phyloP scores from a whole-genome alignment of 78 protist species.

The Cyanophora paradoxa region DNA sequence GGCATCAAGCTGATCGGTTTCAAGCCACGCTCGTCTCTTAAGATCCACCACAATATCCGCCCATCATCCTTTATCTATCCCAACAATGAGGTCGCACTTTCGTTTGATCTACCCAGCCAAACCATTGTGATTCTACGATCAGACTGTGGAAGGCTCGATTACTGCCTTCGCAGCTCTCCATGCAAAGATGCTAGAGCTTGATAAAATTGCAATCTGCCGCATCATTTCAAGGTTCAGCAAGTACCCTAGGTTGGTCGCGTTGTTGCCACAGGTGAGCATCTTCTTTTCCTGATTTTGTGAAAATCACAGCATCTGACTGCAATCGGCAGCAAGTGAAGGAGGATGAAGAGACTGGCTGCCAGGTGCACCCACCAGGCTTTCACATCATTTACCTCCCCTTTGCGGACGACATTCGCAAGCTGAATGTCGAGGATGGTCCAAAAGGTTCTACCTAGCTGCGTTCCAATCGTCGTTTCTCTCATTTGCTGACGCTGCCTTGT shows the following conservation, averaged over 20 bases:
- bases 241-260: slow-evolving; percentile 20
- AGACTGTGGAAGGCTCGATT: no score
- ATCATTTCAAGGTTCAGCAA: not conserved
- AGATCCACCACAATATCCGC: not conserved
- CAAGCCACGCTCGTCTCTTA: not conserved
- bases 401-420: slow-evolving; percentile 21
- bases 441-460: no score
- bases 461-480: no score
- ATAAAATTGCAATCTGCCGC: slow-evolving; percentile 7
- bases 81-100: not conserved
- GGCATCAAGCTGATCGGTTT: slow-evolving; percentile 22
- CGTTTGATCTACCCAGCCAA: no score
- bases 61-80: slow-evolving; percentile 3
- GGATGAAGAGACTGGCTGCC: not conserved
- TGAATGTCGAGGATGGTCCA: not conserved
- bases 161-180: not conserved
- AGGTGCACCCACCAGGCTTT: slow-evolving; percentile 23
- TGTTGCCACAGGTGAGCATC: not conserved
- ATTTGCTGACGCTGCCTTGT: no score
- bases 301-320: not conserved
- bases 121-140: no score
- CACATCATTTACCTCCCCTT: slow-evolving; percentile 23
- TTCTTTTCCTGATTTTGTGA: no score
- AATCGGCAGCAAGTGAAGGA: not conserved
- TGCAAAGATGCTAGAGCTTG: no score